Conservation (phyloP, 768 basidiomycete genomes). For the Auriscalpium vulgare region DNA sequence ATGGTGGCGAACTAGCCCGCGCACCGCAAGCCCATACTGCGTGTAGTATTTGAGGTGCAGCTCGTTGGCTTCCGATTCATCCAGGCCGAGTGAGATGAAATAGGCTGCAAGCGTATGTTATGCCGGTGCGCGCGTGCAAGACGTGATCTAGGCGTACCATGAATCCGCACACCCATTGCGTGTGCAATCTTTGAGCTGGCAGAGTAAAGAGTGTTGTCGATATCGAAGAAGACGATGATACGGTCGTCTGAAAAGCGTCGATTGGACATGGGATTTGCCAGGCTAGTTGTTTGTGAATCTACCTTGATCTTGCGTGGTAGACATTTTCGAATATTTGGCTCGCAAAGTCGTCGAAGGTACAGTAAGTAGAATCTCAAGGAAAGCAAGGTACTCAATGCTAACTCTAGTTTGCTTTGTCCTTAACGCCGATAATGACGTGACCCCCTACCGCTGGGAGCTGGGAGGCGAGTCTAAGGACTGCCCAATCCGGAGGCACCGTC, state of each 20-base stretch:
- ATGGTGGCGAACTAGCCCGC: constrained; percentile 72
- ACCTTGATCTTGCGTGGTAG: neutral
- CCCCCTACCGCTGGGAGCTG: neutral
- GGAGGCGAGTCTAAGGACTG: neutral
- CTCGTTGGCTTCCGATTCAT: constrained; percentile 56
- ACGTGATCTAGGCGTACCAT: constrained; percentile 36
- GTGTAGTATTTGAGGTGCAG: constrained; percentile 70
- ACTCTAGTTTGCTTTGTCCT: too few species aligned
- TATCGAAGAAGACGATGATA: constrained; percentile 70
- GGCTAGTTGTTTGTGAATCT: neutral
- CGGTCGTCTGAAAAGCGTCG: constrained; percentile 38
- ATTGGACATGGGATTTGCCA: neutral
- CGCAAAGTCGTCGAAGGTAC: neutral
- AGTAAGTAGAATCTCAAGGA: neutral
- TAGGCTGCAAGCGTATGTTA: constrained; percentile 41
- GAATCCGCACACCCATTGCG: constrained; percentile 74
- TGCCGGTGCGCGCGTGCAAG: neutral
- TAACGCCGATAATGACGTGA: neutral
- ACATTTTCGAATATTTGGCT: neutral
- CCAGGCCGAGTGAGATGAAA: constrained; percentile 63
- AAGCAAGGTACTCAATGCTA: too few species aligned
- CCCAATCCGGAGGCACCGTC: neutral
- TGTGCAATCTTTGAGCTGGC: constrained; percentile 66
- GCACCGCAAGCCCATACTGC: constrained; percentile 75
- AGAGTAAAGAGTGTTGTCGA: constrained; percentile 85